Evolutionary conservation across 2,329 filamentous ascomycete genomes (phyloP).

Genomic region (Ophiocordyceps camponoti-saundersi): DNA sequence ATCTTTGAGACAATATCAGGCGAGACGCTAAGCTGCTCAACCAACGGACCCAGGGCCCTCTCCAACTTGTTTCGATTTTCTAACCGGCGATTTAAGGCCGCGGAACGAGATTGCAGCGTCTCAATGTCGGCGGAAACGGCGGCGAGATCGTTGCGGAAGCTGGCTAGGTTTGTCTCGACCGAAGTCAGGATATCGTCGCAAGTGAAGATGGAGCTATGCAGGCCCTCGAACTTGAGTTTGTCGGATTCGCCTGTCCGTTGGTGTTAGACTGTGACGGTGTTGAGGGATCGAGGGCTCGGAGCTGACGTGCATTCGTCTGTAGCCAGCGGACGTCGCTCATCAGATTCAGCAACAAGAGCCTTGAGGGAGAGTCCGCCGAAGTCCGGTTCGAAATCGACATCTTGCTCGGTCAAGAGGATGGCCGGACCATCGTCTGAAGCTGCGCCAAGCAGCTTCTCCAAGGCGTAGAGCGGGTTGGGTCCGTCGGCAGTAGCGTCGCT

Average conservation of each 20-base stretch:
- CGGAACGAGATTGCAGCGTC: constrained; percentile 72
- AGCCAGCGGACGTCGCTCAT: constrained; percentile 21
- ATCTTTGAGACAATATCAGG: constrained; percentile 74
- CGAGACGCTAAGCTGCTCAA: constrained; percentile 82
- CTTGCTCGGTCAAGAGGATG: constrained; percentile 23
- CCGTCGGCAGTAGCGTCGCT: constrained; percentile 21
- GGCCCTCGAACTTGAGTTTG: constrained; percentile 70
- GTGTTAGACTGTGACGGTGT: background rate
- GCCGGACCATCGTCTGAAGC: constrained; percentile 3
- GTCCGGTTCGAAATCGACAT: constrained; percentile 51
- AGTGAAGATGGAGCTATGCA: constrained; percentile 74
- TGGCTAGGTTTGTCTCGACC: constrained; percentile 81
- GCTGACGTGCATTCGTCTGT: constrained; percentile 54
- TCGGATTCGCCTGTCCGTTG: constrained; percentile 52
- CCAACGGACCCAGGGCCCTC: constrained; percentile 68
- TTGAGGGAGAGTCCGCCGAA: constrained; percentile 65
- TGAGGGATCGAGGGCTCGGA: background rate
- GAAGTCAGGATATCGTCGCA: constrained; percentile 90
- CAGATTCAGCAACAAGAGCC: constrained; percentile 38
- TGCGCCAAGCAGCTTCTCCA: constrained; percentile 30
- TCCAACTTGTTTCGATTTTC: constrained; percentile 85
- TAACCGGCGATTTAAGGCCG: constrained; percentile 64
- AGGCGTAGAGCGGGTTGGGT: constrained; percentile 52
- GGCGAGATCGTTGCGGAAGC: constrained; percentile 85
- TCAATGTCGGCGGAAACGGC: constrained; percentile 92